Evolutionary conservation across 2,329 filamentous ascomycete species (phyloP).

Genomic region (Arthroderma sp.): DNA sequence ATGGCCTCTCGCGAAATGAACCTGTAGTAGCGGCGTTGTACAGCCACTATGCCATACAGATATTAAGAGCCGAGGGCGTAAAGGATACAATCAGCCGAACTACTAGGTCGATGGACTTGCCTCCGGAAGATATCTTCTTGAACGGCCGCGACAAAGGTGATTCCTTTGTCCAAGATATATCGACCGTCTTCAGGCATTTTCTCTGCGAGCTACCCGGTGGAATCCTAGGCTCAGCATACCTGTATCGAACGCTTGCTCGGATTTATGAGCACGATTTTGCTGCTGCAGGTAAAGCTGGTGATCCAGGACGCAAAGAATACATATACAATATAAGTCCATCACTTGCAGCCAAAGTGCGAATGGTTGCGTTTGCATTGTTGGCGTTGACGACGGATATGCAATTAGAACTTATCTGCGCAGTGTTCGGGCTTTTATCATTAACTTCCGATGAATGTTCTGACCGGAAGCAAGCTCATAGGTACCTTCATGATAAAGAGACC

Average conservation of each 20-base stretch:
- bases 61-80: conserved; percentile 24
- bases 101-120: conserved; percentile 21
- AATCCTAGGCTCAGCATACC: conserved; percentile 24
- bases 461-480: conserved; percentile 11
- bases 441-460: conserved; percentile 17
- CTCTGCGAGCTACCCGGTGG: conserved; percentile 26
- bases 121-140: conserved; percentile 8
- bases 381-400: conserved; percentile 26
- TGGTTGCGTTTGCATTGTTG: conserved; percentile 26
- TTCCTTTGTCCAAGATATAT: conserved; percentile 21
- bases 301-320: conserved; percentile 13
- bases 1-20: conserved; percentile 23
- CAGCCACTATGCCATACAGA: conserved; percentile 27
- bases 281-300: conserved; percentile 7
- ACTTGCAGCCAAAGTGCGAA: conserved; percentile 16
- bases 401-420: conserved; percentile 27
- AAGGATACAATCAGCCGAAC: conserved; percentile 22
- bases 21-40: conserved; percentile 25
- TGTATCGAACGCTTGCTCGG: conserved; percentile 20
- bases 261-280: conserved; percentile 18
- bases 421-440: conserved; percentile 25
- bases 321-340: conserved; percentile 12
- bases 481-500: conserved; percentile 9
- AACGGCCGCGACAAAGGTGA: conserved; percentile 7
- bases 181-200: conserved; percentile 23